phyloP scores from a whole-genome alignment of 2,329 filamentous ascomycete genomes.

The Beauveria rudraprayagi region DNA sequence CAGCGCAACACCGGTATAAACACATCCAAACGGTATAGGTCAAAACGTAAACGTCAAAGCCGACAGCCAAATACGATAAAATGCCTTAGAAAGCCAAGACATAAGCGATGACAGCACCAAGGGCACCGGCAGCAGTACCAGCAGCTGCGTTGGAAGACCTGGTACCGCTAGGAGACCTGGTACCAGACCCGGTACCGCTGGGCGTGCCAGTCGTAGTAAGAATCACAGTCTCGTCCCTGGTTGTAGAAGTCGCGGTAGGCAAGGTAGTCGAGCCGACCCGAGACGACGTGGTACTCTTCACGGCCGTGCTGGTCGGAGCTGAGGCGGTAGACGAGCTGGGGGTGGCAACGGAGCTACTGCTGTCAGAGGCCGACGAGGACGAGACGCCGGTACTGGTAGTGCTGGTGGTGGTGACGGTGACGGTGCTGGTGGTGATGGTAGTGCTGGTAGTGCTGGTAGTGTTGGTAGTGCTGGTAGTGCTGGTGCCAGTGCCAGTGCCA shows the following conservation, averaged over 20 bases:
- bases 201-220: not conserved
- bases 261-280: not conserved
- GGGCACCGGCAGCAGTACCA: conserved; percentile 3
- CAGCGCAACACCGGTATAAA: not conserved
- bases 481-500: not conserved
- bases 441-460: not conserved
- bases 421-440: not conserved
- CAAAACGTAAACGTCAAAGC: not conserved
- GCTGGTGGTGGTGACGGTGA: not conserved
- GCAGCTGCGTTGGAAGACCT: not conserved
- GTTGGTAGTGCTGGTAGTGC: not conserved
- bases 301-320: not conserved
- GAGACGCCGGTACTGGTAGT: not conserved
- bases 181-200: not conserved
- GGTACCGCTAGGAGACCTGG: too few relatives aligned
- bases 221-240: not conserved
- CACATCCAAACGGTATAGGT: not conserved
- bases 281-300: not conserved
- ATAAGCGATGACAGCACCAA: not conserved
- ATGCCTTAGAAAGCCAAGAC: not conserved
- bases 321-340: not conserved
- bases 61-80: not conserved
- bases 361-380: not conserved
- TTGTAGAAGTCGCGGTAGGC: not conserved
- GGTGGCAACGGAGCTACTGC: not conserved